Percentiles rank a stretch among this genome's conserved stretches.
Conservation (phyloP, 116 monocot genomes). For the Dioscorea cayenensis region DNA sequence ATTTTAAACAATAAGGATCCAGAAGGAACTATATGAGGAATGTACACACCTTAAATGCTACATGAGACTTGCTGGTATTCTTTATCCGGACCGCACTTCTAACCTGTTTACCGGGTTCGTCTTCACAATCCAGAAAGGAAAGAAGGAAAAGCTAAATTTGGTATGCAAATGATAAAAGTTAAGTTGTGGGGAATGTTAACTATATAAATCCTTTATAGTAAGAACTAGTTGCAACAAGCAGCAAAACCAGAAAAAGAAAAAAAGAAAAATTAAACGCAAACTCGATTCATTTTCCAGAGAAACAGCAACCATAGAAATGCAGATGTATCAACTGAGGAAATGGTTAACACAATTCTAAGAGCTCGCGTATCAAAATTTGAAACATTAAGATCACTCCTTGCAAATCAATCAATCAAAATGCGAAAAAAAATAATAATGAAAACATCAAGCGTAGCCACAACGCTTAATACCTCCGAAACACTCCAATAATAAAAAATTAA, state of each 20-base stretch:
- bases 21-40: neutral
- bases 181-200: neutral
- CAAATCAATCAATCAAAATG: neutral
- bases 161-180: neutral
- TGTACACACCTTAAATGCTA: slow-evolving; percentile 76
- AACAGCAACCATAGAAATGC: too few species aligned
- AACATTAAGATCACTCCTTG: neutral
- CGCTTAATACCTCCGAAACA: neutral
- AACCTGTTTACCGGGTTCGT: slow-evolving; percentile 93
- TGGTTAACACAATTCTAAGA: too few species aligned
- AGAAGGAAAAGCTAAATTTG: neutral
- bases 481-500: neutral
- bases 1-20: neutral
- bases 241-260: too few species aligned
- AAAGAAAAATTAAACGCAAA: too few species aligned
- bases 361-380: neutral
- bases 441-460: too few species aligned
- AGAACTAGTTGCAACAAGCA: neutral
- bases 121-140: slow-evolving; percentile 27
- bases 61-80: slow-evolving; percentile 89
- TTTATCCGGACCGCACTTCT: slow-evolving; percentile 82
- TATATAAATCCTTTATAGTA: neutral
- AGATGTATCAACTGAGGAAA: too few species aligned
- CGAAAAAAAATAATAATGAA: neutral
- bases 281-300: too few species aligned